Percentiles rank a stretch among this genome's conserved stretches.
Conservation (phyloP, 257 asterid genomes). For the Agastache rugosa region DNA sequence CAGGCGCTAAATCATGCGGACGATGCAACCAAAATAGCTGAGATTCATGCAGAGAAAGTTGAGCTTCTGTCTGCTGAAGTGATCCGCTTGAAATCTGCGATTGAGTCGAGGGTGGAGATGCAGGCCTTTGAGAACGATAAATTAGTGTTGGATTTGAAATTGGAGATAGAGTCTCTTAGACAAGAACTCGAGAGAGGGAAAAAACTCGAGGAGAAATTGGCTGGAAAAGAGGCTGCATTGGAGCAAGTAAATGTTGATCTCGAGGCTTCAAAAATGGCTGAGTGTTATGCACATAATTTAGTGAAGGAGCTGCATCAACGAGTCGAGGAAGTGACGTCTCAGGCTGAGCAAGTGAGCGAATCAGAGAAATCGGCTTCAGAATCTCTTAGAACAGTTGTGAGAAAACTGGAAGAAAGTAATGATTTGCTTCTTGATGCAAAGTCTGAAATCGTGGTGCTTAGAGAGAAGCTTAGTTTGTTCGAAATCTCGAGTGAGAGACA, state of each 20-base stretch:
- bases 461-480: slow-evolving; percentile 61
- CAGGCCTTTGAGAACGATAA: slow-evolving; percentile 63
- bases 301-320: slow-evolving; percentile 72
- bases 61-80: slow-evolving; percentile 76
- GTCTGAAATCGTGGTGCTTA: slow-evolving; percentile 63
- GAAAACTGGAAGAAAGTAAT: slow-evolving; percentile 66
- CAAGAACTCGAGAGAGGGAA: slow-evolving; percentile 63
- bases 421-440: slow-evolving; percentile 64
- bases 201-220: slow-evolving; percentile 53
- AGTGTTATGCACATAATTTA: slow-evolving; percentile 64
- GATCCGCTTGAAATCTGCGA: slow-evolving; percentile 58
- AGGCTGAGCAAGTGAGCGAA: slow-evolving; percentile 64
- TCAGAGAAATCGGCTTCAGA: slow-evolving; percentile 81
- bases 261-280: slow-evolving; percentile 88
- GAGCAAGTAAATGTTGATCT: slow-evolving; percentile 83
- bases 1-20: slow-evolving; percentile 87
- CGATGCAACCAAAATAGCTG: slow-evolving; percentile 80
- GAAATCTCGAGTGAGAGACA: slow-evolving; percentile 60
- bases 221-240: slow-evolving; percentile 64
- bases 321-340: slow-evolving; percentile 63
- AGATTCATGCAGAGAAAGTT: slow-evolving; percentile 72
- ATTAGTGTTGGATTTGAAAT: slow-evolving; percentile 57
- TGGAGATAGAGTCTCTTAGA: slow-evolving; percentile 64
- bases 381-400: slow-evolving; percentile 68
- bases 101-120: slow-evolving; percentile 55